Evolutionary conservation across 2,329 filamentous ascomycete species (phyloP).

Genomic region (Botrytis squamosa): DNA sequence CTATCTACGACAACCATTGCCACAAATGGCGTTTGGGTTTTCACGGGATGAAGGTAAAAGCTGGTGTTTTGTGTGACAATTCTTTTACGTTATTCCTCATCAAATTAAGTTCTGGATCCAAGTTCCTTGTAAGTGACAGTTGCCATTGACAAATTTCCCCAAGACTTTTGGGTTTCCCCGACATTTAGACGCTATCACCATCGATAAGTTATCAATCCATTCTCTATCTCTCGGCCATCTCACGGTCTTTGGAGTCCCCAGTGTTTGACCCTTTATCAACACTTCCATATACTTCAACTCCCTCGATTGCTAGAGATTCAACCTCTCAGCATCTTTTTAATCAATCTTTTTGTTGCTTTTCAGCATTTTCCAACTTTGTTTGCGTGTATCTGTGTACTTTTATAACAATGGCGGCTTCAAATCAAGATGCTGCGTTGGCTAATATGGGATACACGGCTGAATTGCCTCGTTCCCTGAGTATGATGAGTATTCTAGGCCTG

Average conservation of each 20-base stretch:
- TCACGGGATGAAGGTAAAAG: background rate
- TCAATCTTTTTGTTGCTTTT: background rate
- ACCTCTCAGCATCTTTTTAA: background rate
- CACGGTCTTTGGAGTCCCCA: conserved; percentile 20
- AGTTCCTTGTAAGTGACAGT: conserved; percentile 27
- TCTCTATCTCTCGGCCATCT: conserved; percentile 26
- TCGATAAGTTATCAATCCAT: conserved; percentile 17
- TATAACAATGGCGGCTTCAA: conserved; percentile 4
- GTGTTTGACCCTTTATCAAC: conserved; percentile 16
- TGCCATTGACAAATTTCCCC: conserved; percentile 27
- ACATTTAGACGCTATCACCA: conserved; percentile 29
- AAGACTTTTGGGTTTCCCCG: conserved; percentile 13
- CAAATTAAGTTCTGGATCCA: background rate
- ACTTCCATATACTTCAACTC: background rate
- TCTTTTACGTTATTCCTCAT: conserved; percentile 9
- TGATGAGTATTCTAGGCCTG: conserved; percentile 65
- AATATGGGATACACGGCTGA: conserved; percentile 64
- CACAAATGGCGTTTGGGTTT: background rate
- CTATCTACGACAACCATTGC: background rate
- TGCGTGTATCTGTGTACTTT: background rate
- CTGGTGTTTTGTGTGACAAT: conserved; percentile 1
- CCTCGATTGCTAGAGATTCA: conserved; percentile 10
- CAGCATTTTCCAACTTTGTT: background rate
- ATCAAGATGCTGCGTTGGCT: conserved; percentile 20
- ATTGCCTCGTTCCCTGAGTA: conserved; percentile 63